These are phyloP conservation scores for Sporothrix globosa DNA, from an alignment of 2,329 filamentous ascomycete species.

Conservation along the genomic window DNA sequence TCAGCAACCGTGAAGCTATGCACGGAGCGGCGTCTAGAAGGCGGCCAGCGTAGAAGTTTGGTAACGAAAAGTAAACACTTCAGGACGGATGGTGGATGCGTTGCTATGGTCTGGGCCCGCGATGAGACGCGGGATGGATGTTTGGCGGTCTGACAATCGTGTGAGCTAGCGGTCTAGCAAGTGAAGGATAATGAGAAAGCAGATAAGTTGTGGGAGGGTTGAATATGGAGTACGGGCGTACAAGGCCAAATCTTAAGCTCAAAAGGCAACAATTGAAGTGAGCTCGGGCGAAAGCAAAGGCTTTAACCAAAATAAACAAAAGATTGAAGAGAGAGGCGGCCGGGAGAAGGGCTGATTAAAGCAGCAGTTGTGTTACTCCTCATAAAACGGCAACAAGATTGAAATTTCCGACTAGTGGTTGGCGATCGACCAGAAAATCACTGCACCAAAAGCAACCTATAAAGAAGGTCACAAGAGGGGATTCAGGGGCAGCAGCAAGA, in stretches of 20 bases:
- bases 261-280: neutral
- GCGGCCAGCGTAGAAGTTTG: constrained; percentile 15
- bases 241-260: neutral
- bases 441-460: neutral
- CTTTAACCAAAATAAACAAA: constrained; percentile 1
- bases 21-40: neutral
- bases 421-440: neutral
- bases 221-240: too few species aligned
- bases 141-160: neutral
- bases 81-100: constrained; percentile 25
- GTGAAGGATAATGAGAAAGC: neutral
- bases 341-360: neutral
- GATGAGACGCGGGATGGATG: constrained; percentile 7
- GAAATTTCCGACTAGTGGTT: neutral
- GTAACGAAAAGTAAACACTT: constrained; percentile 26
- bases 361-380: constrained; percentile 14
- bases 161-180: neutral
- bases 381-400: constrained; percentile 1
- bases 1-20: constrained; percentile 15
- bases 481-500: constrained; percentile 19
- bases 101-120: constrained; percentile 31
- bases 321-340: constrained; percentile 8
- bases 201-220: neutral
- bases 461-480: constrained; percentile 1
- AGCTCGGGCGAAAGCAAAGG: neutral